Base-by-base conservation (phyloP, 306 rosid species). In the Malus asiatica region DNA sequence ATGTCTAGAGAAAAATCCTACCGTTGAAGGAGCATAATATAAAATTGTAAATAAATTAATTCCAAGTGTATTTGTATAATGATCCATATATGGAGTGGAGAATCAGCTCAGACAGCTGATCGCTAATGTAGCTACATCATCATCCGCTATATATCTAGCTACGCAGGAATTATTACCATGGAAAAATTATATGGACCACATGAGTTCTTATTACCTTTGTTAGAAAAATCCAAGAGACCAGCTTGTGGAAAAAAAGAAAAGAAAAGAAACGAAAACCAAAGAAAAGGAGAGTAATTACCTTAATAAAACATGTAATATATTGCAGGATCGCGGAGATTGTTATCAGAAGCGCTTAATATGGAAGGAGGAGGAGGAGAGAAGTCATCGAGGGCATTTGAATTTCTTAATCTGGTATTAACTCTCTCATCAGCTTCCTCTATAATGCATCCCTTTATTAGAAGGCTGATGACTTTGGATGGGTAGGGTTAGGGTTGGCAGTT, bases 401-500 rank as follows among this genome's bases (percentile, higher is more conserved):
- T 63, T 61, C 33, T 61, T 5, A 22, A 58, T 58, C 27, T 22
- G 5, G 29, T 22, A 58, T 58, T 58, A 20, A 7, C 14, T 60
- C 27, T 25, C 15, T 60, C 25, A 60, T 27, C 35, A 22, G 32
- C 18, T 11, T 32, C 35, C 33, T 23, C 33, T 23, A 13, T 5
- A 60, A 60, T 60, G 3, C 32, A 12, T 25, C 19, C 32, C 32
- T 60, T 60, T 60, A 60, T 29, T 63, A 13, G 13, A 63, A 29
- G 40, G 68, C 15, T 29, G 14, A 30, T 29, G 8, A 15, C 11
- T 63, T 29, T 16, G 68, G 68, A 63, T 63, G 65, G 15, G 33
- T 1, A 25, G 23, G 38, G 73, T 32, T 61, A 40, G 77, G 51
- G 64, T 27, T 86, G 93, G 90, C 80, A 81, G 97, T 86, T 91